phyloP scores from a whole-genome alignment of 139 green algal species.

The Chara braunii region DNA sequence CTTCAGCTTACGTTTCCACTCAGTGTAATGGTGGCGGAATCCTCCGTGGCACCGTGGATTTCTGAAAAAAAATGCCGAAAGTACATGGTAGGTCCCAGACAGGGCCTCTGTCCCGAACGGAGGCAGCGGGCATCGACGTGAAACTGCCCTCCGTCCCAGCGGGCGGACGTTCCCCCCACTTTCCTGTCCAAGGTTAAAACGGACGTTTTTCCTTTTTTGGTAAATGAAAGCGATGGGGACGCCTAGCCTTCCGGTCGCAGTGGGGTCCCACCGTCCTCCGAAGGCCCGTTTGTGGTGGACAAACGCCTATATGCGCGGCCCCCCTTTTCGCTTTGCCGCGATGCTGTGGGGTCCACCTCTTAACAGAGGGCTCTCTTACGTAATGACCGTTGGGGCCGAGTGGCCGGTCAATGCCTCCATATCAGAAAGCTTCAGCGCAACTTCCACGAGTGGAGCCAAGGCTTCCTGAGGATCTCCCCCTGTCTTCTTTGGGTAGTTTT shows the following conservation, averaged over 20 bases:
- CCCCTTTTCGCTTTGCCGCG: too few species aligned
- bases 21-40: too few species aligned
- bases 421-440: constrained; percentile 78
- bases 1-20: too few species aligned
- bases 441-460: constrained; percentile 46
- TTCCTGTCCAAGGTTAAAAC: neutral
- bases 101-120: too few species aligned
- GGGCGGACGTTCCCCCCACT: too few species aligned
- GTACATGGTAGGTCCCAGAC: too few species aligned
- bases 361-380: constrained; percentile 50
- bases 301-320: too few species aligned
- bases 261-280: neutral
- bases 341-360: neutral
- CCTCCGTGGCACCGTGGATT: too few species aligned
- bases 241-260: neutral
- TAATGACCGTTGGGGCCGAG: constrained; percentile 98
- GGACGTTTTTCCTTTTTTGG: neutral
- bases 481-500: constrained; percentile 63
- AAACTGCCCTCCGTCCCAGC: too few species aligned
- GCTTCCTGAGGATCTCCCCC: constrained; percentile 79
- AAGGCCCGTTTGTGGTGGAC: neutral
- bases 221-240: neutral
- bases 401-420: constrained; percentile 83
- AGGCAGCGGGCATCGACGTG: too few species aligned
- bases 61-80: too few species aligned